Evolutionary conservation across 495 filamentous ascomycete genomes (phyloP), one percentile per base, ranked within the genome.

Genomic region (Aspergillus sclerotioniger): DNA sequence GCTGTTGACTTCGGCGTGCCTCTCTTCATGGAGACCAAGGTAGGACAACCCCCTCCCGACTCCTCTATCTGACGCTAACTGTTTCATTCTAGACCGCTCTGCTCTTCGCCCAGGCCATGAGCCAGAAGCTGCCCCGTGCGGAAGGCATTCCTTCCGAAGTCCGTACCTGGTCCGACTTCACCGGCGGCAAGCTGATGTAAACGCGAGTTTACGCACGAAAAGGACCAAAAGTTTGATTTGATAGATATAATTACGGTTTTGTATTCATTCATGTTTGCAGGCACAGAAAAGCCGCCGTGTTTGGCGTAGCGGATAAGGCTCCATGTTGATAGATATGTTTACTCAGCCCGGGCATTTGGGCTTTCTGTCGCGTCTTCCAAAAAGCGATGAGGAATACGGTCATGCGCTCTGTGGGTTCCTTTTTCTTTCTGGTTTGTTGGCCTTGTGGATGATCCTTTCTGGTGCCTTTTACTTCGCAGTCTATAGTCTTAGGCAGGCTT

Each of bases 21-120:
- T 37, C 79, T 98, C 59, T 98, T 98, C 74, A 97, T 97, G 92
- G 94, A 98, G 77, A 93, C 94, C 19, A 95, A 94, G 89, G 93
- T 96, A 80, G 80, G 87, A 75, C 33, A 39, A 48, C 19, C 25
- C n/a, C 45, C 7, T 39, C 31, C 29, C 19, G 0, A 31, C 20
- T 33, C 17, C 20, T 43, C 43, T 41, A 21, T 53, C 16, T 17
- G 20, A 13, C 33, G 66, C 60, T 58, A 69, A 63, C 13, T 49
- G 1, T 21, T 58, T n/a, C 17, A n/a, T 60, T 57, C 25, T 60
- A 98, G 94, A 98, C 94, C 65, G 94, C 94, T 52, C 82, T 91
- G 49, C 88, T 98, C 63, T 98, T 97, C 68, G 92, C 94, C 54
- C 87, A 89, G 71, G 96, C 94, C 78, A 93, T 98, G 90, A 91